Evolutionary conservation across 1,284 basidiomycete species (phyloP).

Genomic region (Kwoniella shivajii): DNA sequence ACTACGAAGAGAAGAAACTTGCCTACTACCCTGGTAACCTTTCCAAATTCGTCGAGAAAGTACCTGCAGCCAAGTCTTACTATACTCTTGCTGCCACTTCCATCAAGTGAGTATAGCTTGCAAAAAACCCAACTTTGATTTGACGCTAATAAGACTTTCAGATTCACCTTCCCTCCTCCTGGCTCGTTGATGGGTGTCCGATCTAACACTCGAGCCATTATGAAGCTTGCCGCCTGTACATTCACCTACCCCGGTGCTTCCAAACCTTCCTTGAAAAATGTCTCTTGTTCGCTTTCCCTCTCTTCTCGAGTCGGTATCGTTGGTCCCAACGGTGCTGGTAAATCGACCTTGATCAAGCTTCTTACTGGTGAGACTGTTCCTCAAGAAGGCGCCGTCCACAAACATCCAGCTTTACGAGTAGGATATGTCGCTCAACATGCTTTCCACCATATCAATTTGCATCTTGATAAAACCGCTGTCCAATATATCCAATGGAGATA

Average conservation of each 20-base stretch:
- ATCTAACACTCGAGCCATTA: slow-evolving; percentile 93
- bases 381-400: slow-evolving; percentile 91
- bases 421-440: slow-evolving; percentile 99
- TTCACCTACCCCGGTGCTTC: slow-evolving; percentile 91
- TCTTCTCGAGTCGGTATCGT: slow-evolving; percentile 87
- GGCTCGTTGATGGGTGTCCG: slow-evolving; percentile 97
- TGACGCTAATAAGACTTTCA: neutral
- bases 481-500: slow-evolving; percentile 99
- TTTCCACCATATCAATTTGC: slow-evolving; percentile 91
- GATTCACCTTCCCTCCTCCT: slow-evolving; percentile 91
- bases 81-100: slow-evolving; percentile 94
- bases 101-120: slow-evolving; percentile 63
- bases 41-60: slow-evolving; percentile 84
- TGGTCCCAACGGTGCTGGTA: slow-evolving; percentile 91
- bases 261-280: slow-evolving; percentile 81
- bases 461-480: slow-evolving; percentile 92
- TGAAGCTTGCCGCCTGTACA: slow-evolving; percentile 89
- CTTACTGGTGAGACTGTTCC: slow-evolving; percentile 94
- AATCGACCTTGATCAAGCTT: slow-evolving; percentile 96
- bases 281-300: slow-evolving; percentile 88
- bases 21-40: slow-evolving; percentile 95
- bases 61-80: slow-evolving; percentile 95
- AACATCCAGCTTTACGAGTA: slow-evolving; percentile 92
- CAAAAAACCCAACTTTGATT: neutral
- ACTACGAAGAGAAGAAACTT: slow-evolving; percentile 97